Evolutionary conservation across 257 asterid species (phyloP), one percentile per base, ranked within the genome.

Genomic region (Fraxinus excelsior): DNA sequence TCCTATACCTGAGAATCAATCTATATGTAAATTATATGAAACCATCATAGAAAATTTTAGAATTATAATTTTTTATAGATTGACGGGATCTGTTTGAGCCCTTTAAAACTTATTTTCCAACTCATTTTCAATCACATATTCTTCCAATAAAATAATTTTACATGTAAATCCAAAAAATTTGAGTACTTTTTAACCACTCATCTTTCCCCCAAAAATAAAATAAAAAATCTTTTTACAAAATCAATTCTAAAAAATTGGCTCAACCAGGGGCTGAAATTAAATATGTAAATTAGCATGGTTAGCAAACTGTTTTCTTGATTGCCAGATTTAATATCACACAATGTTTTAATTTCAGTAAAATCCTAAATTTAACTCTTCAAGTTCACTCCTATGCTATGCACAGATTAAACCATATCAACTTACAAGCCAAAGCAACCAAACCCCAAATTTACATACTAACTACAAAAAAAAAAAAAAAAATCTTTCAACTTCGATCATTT

Each of bases 1-100:
- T 56, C 75, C 44, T 62, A 46, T 64, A 58, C 76, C 83, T 67
- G 82, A 72, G 42, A 35, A 72, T 68, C 74, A 75, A 42, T 78
- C 70, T 51, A 21, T 14, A 28, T 13, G 74, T 51, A 78, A 9
- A 40, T 40, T 10, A 40, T 40, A 11, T 40, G 46, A 80, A 66
- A 70, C 28, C 26, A 69, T 25, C 56, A 78, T 32, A 58, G 4
- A 42, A 69, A 77, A 74, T 28, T 60, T 46, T 79, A 78, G 73
- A 60, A 73, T 29, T 21, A 69, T 14, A 46, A 58, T 42, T 72
- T 5, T 56, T 11, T 23, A 28, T 67, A 10, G 62, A 42, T 69
- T 44, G 32, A 67, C 2, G 4, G 32, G 32, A 4, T 4, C 32
- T 31, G 32, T 31, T 31, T 31, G 32, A 31, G 5, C 32, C 4